Evolutionary conservation across 805 yeast species (phyloP), one percentile per base, ranked within the genome.

Genomic region (Hemisphaericaspora nanyangensis): DNA sequence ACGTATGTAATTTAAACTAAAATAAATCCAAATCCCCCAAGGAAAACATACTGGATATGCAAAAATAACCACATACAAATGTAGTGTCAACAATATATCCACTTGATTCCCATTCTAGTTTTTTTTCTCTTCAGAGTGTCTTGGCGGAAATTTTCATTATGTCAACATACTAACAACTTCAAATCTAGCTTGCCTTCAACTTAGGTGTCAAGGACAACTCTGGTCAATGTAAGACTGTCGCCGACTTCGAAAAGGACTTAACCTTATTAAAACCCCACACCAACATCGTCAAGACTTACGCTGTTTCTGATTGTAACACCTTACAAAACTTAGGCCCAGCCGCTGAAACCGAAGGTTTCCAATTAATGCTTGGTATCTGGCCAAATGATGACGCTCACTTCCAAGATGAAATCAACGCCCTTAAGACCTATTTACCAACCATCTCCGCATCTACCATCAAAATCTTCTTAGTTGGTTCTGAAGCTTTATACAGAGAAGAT

Each of bases 281-380:
- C 29, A 65, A 68, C 45, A 75, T 76, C 36, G 78, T 91, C 52
- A 86, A 90, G 65, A 85, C 91, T 28, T 91, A 88, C 61, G 93
- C 97, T 22, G 89, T 85, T 35, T 82, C 95, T n/a, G 95, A 87
- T 65, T 91, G 97, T 75, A 82, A 89, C 76, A 85, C 96, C 43
- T 74, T 91, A 57, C 77, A 83, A 67, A 72, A 72, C 55, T 70
- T 91, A 49, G 95, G 89, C 40, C 96, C 96, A 34, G 96, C 87
- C 45, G 88, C 86, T 39, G 90, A 82, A 57, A 68, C 69, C 42
- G 81, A 80, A 49, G 87, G 89, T 42, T 85, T 89, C 76, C 73
- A 79, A 52, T 61, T 85, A 32, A 77, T 87, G 61, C 69, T 87
- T 31, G 97, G 97, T 61, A 76, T 91, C 51, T 91, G 98, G 97